phyloP scores from a whole-genome alignment of 2,329 filamentous ascomycete species.

The Penicillium decumbens region DNA sequence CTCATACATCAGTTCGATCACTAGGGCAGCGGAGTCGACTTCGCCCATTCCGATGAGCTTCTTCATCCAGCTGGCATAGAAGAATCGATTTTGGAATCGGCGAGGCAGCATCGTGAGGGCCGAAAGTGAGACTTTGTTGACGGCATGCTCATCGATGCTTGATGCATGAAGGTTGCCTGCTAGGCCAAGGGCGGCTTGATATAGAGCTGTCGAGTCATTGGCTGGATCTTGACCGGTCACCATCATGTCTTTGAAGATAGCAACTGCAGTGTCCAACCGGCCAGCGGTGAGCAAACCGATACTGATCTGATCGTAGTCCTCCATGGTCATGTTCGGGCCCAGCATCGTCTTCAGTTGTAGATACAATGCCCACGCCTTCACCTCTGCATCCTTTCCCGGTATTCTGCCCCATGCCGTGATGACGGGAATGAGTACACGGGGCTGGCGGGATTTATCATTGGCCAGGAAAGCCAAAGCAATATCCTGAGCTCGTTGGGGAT shows the following conservation, averaged over 20 bases:
- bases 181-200: conserved; percentile 38
- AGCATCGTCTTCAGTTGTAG: conserved; percentile 59
- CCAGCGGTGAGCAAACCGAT: conserved; percentile 65
- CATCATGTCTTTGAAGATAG: conserved; percentile 88
- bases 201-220: conserved; percentile 46
- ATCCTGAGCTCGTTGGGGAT: conserved; percentile 47
- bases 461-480: conserved; percentile 45
- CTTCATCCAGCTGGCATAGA: conserved; percentile 86
- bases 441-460: conserved; percentile 42
- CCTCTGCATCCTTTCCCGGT: conserved; percentile 46
- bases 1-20: conserved; percentile 70
- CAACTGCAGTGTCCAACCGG: conserved; percentile 63
- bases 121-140: conserved; percentile 48
- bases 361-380: conserved; percentile 65
- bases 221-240: conserved; percentile 50
- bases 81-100: conserved; percentile 65
- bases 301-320: conserved; percentile 72
- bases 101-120: conserved; percentile 51
- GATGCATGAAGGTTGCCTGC: conserved; percentile 40
- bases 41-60: conserved; percentile 70
- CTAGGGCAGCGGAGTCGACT: conserved; percentile 64
- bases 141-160: conserved; percentile 40
- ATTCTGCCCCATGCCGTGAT: conserved; percentile 62
- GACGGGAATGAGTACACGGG: conserved; percentile 55
- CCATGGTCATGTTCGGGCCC: conserved; percentile 58